phyloP scores from a whole-genome alignment of 345 rosid genomes.

The Arabis hirsuta region DNA sequence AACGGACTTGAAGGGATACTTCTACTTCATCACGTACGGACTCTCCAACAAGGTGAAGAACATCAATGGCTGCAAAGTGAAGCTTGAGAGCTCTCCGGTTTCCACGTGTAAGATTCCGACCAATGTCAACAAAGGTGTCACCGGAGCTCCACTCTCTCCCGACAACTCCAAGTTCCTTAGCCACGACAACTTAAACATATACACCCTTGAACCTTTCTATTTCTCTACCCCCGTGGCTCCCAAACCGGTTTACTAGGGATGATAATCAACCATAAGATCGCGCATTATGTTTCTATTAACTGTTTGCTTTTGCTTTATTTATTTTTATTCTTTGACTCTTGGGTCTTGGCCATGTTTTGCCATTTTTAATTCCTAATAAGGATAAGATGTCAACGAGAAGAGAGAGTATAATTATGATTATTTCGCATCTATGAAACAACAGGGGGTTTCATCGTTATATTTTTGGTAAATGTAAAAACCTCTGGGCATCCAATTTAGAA shows the following conservation, averaged over 20 bases:
- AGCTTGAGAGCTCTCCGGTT: slow-evolving; percentile 54
- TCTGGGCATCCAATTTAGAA: no score
- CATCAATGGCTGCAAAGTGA: slow-evolving; percentile 59
- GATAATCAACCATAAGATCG: slow-evolving; percentile 3
- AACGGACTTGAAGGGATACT: slow-evolving; percentile 60
- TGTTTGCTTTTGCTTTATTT: slow-evolving; percentile 11
- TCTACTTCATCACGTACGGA: slow-evolving; percentile 47
- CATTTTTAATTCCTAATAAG: not conserved
- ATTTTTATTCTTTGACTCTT: slow-evolving; percentile 1
- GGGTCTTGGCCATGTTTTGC: slow-evolving; percentile 10
- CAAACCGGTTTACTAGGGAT: slow-evolving; percentile 31
- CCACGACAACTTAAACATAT: slow-evolving; percentile 44
- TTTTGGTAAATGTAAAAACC: no score
- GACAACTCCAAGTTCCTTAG: slow-evolving; percentile 39
- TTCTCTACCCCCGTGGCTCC: slow-evolving; percentile 36
- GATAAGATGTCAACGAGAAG: not conserved
- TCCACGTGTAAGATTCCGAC: slow-evolving; percentile 51
- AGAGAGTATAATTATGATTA: not conserved
- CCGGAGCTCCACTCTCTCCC: slow-evolving; percentile 53
- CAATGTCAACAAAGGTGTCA: slow-evolving; percentile 53
- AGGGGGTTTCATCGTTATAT: no score
- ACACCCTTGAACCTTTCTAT: slow-evolving; percentile 47
- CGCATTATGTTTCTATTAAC: slow-evolving; percentile 6
- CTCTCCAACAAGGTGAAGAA: slow-evolving; percentile 37
- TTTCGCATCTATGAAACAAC: not conserved